Evolutionary conservation across 768 basidiomycete species (phyloP), one percentile per base, ranked within the genome.

Genomic region (Piloderma croceum): DNA sequence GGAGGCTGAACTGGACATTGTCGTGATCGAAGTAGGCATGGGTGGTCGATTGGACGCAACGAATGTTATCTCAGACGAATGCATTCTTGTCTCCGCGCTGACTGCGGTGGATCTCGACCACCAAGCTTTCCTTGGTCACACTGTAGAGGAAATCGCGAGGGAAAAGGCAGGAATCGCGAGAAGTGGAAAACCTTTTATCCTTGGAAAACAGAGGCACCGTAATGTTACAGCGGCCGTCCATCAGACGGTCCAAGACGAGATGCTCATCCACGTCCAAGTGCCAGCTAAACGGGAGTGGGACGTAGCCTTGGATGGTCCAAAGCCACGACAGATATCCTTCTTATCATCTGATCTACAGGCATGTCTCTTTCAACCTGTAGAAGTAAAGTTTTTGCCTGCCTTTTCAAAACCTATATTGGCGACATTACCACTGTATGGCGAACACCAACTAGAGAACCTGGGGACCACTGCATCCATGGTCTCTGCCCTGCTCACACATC

Each of bases 31-130:
- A 63, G 93, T 91, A 7, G 94, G 96, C 0, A 83, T 99, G 84
- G 96, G 96, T 0, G 96, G 96, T 4, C 71, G 78, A 3, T 62
- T 83, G 36, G 96, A 98, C 58, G 94, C 96, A 15, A 99, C 96
- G 3, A 99, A 99, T 57, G 73, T 86, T 39, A 76, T 98, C 15
- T 75, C 87, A 2, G 75, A 83, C 33, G 68, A 73, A 1, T 65
- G 65, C 37, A 74, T 93, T 31, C 60, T 90, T 23, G 77, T 82
- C 2, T 89, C 87, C n/a, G 85, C 79, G 23, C 68, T 98, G 20
- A 90, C 92, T 0, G 63, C 81, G 3, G 87, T 98, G 17, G 93
- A 91, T 59, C 66, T 98, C 31, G 96, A 99, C 63, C 96, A 98
- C 60, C 90, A 93, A 48, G 75, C 76, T 3, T 91, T 94, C 56